Evolutionary conservation across 2,329 filamentous ascomycete species (phyloP).

Genomic region (Pyricularia pennisetigena): DNA sequence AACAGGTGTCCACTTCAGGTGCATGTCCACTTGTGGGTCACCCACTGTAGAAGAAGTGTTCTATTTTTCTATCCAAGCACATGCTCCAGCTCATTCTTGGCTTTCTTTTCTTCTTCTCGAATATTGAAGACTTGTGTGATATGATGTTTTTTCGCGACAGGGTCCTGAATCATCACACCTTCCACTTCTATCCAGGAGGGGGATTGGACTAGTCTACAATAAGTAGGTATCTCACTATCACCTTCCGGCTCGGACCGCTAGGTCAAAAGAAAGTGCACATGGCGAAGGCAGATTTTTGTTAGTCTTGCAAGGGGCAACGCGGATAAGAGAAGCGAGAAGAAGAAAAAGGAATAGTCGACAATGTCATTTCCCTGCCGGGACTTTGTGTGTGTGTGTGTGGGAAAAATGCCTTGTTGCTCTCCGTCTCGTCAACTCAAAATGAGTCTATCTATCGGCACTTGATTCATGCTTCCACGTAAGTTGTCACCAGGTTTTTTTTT

Average conservation of each 20-base stretch:
- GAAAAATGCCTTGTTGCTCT: not conserved
- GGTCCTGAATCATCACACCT: not conserved
- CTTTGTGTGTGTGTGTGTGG: too few species aligned
- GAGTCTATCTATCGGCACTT: not conserved
- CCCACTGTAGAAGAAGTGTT: too few species aligned
- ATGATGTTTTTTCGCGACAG: too few species aligned
- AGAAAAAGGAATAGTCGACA: not conserved
- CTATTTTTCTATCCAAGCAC: too few species aligned
- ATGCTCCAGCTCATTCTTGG: too few species aligned
- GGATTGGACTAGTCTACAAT: not conserved
- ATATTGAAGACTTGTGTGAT: too few species aligned
- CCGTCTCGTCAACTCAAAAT: not conserved
- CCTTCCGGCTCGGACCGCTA: not conserved
- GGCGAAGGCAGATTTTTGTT: too few species aligned
- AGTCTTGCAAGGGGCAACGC: not conserved
- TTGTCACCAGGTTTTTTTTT: not conserved
- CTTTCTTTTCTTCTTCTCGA: too few species aligned
- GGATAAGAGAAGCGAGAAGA: not conserved
- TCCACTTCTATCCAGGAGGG: not conserved
- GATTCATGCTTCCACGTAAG: not conserved
- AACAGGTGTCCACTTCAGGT: too few species aligned
- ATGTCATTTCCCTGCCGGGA: too few species aligned
- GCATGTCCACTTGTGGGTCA: too few species aligned
- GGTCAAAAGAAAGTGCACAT: not conserved
- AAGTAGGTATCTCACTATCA: not conserved